Conservation (phyloP, 2,329 filamentous ascomycete genomes). For the Macrophomina tecta region DNA sequence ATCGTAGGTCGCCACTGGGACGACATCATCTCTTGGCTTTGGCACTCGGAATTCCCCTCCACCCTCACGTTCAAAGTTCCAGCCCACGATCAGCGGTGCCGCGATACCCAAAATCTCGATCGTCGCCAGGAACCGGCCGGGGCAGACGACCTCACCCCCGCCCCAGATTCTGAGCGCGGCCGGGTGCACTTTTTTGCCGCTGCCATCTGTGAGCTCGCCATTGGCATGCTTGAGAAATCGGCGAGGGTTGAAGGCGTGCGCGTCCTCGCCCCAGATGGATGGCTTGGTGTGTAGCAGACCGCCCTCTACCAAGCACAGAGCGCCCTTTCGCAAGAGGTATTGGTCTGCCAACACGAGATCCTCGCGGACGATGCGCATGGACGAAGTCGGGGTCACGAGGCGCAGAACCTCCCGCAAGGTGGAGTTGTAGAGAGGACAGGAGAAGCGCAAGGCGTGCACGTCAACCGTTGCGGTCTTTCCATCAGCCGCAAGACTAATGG, state of each 20-base stretch:
- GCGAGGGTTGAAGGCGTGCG: conserved; percentile 47
- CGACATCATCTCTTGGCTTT: not conserved
- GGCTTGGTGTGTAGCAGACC: conserved; percentile 51
- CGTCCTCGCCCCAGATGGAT: conserved; percentile 54
- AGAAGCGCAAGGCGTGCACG: conserved; percentile 44
- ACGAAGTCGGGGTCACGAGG: conserved; percentile 46
- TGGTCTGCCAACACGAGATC: conserved; percentile 57
- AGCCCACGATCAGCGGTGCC: not conserved
- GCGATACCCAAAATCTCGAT: not conserved
- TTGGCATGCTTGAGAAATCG: conserved; percentile 2
- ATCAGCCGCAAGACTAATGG: conserved; percentile 1
- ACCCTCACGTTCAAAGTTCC: not conserved
- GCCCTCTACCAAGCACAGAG: conserved; percentile 53
- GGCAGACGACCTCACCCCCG: conserved; percentile 17
- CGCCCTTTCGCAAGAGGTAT: conserved; percentile 53
- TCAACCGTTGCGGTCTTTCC: conserved; percentile 39
- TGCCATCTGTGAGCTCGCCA: conserved; percentile 32
- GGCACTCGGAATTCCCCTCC: not conserved
- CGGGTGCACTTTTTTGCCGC: not conserved
- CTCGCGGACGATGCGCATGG: conserved; percentile 49
- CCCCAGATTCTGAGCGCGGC: conserved; percentile 11
- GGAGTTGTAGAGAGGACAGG: conserved; percentile 53
- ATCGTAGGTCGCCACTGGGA: not conserved
- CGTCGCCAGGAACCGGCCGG: not conserved
- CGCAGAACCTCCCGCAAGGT: conserved; percentile 56